Percentiles rank a stretch among this genome's conserved stretches.
phyloP scores from a whole-genome alignment of 345 rosid species.

The Xanthoceras sorbifolium region DNA sequence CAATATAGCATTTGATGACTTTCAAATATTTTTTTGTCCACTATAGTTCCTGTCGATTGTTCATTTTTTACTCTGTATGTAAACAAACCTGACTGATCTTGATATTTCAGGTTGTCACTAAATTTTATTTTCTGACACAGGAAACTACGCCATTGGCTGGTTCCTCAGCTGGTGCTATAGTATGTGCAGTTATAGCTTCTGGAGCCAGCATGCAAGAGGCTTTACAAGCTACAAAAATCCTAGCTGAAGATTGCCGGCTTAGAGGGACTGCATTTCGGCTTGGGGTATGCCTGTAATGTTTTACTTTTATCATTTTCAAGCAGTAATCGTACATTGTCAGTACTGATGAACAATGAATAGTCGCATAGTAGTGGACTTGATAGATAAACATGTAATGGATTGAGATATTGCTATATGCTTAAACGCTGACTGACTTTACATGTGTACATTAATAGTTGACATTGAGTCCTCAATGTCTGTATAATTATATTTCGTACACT shows the following conservation, averaged over 20 bases:
- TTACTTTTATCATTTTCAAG: background rate
- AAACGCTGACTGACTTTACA: background rate
- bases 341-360: background rate
- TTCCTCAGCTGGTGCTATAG: conserved; percentile 92
- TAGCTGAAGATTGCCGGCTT: conserved; percentile 76
- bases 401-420: background rate
- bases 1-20: background rate
- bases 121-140: conserved; percentile 36
- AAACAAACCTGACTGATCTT: background rate
- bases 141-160: conserved; percentile 94
- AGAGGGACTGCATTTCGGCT: conserved; percentile 95
- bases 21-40: background rate
- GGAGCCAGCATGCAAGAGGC: conserved; percentile 79
- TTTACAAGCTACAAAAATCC: conserved; percentile 60
- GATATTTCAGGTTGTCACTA: background rate
- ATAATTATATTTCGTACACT: background rate
- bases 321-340: background rate
- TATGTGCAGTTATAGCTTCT: conserved; percentile 82
- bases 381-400: too few relatives aligned
- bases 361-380: too few relatives aligned
- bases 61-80: background rate
- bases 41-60: background rate
- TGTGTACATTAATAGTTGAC: background rate
- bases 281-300: conserved; percentile 57
- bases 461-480: background rate